Base-by-base conservation (phyloP, 176 grass and related monocot genomes). In the Cenchrus fungigraminus region DNA sequence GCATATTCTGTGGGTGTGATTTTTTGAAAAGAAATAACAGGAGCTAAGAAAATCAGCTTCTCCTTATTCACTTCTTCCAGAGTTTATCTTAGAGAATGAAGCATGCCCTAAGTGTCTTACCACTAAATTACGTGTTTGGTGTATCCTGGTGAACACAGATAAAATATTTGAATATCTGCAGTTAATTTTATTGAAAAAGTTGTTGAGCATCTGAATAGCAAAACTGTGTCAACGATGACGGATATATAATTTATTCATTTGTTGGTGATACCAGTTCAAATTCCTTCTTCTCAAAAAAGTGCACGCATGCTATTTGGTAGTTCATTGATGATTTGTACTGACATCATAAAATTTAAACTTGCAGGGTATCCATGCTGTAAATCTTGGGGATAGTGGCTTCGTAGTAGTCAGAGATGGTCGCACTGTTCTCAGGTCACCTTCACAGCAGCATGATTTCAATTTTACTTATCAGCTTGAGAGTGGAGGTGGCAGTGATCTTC, bases 381-480 rank as follows among this genome's bases (percentile, higher is more conserved):
- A 99, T 76, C 90, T 99, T 73, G 97, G 97, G 20, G 97, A 99
- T 70, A 99, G 97, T 53, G 97, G 97, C 44, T 99, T 99, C 31
- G 66, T 99, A 68, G 90, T 97, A 51, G 88, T 99, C 74, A 91
- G 97, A 68, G 94, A 97, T 89, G 94, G 97, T 4, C 90, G 86
- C 56, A 99, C 94, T 52, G 73, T 99, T 86, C 91, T 94, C 20
- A 96, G 83, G 49, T 99, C 97, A 55, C 97, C 97, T 73, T 87
- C 89, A 11, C 97, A 99, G 62, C 97, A 99, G 69, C 97, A 99
- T 89, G 97, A 99, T 82, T 99, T 99, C 84, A 99, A 99, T 89
- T 92, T 99, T 57, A 99, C 97, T 78, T 99, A 94, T 80, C 97
- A 99, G 86, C 97, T 99, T 10, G 97, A 99, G 88, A 87, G 97